Conservation (phyloP, 345 rosid species). For the Erysimum cheiranthoides region DNA sequence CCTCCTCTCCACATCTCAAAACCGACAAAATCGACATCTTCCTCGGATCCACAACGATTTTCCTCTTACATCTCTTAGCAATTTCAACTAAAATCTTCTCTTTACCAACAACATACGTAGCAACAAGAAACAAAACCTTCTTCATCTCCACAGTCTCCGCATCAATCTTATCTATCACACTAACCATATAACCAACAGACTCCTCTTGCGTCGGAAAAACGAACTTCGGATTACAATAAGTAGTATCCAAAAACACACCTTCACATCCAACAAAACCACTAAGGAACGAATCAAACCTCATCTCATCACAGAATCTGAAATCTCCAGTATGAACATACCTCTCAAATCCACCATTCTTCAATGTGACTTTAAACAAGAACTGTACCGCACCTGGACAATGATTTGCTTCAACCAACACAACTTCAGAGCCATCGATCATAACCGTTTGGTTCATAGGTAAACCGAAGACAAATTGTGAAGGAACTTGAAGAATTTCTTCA, state of each 20-base stretch:
- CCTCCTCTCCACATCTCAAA: slow-evolving; percentile 64
- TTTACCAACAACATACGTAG: slow-evolving; percentile 89
- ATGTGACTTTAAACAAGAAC: slow-evolving; percentile 68
- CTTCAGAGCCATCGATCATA: slow-evolving; percentile 68
- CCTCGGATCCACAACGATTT: slow-evolving; percentile 67
- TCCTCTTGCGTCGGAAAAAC: slow-evolving; percentile 79
- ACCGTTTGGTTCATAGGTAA: slow-evolving; percentile 53
- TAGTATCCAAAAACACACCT: slow-evolving; percentile 78
- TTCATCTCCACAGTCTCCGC: slow-evolving; percentile 44
- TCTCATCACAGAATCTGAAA: slow-evolving; percentile 64
- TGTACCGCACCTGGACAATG: slow-evolving; percentile 94
- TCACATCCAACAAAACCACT: slow-evolving; percentile 69
- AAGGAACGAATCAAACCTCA: slow-evolving; percentile 59
- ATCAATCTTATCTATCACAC: slow-evolving; percentile 61
- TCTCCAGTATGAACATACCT: slow-evolving; percentile 89
- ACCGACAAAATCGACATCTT: slow-evolving; percentile 69
- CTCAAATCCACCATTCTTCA: slow-evolving; percentile 43
- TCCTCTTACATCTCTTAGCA: slow-evolving; percentile 61
- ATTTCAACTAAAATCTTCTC: slow-evolving; percentile 82
- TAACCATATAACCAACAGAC: slow-evolving; percentile 67
- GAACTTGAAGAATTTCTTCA: slow-evolving; percentile 56
- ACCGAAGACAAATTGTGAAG: slow-evolving; percentile 56
- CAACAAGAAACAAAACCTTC: slow-evolving; percentile 79
- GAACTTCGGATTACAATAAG: slow-evolving; percentile 83
- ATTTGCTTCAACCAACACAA: slow-evolving; percentile 72